Evolutionary conservation across 176 grass and related monocot genomes (phyloP), one percentile per base, ranked within the genome.

Genomic region (Thinopyrum elongatum): DNA sequence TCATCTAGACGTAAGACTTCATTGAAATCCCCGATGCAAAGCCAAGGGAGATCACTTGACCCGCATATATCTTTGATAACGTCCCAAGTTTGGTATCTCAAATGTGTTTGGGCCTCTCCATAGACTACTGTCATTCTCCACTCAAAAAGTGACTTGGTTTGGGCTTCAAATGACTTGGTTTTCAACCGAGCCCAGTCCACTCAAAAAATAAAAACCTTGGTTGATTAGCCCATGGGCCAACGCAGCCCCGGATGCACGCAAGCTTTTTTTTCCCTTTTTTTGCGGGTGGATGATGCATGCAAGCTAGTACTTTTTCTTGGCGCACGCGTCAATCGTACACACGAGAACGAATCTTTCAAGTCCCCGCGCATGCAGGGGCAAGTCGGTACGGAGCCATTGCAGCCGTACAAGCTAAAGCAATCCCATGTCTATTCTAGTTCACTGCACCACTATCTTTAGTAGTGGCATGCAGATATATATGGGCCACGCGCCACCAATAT

Each of bases 391-490:
- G 44, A 64, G 27, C 3, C 82, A 84, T 64, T 30, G 70, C 82
- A 64, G 26, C 82, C 70, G 14, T 49, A 76, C 13, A 76, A 76
- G 47, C 33, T 19, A 10, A 70, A 82, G 71, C 58, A 19, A 51
- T 51, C 41, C 36, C 7, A 78, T 74, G 80, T 25, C 82, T 78
- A 79, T 84, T 79, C 87, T 84, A 79, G 74, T 69, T 70, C 81
- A 74, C 46, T 79, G 41, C n/a, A 28, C 75, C 77, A 63, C 86
- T 84, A 88, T 85, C 77, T 85, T 92, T 86, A 88, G 86, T 23
- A 23, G 12, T 17, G 78, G 35, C 15, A 29, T 25, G 28, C 71
- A 65, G 38, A 34, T 82, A 86, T 78, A 82, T 38, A 72, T 22
- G 23, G 39, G 41, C 70, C 22, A 38, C 68, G 5, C 1, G 7